Percentiles rank a stretch among this genome's conserved stretches.
Conservation (phyloP, 805 yeast species). For the Starmerella floricola region DNA sequence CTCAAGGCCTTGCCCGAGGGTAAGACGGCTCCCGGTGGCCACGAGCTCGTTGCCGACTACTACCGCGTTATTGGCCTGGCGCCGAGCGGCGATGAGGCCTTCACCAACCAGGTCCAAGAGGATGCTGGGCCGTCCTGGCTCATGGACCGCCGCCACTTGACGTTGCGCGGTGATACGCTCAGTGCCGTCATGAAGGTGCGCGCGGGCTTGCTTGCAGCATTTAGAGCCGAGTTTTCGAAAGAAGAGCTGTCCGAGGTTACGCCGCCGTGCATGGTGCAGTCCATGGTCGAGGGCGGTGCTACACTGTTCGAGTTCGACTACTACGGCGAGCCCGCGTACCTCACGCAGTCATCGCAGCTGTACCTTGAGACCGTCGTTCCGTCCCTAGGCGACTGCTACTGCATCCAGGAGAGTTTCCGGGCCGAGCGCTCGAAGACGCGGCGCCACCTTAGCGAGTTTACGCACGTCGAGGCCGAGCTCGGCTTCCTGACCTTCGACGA, state of each 20-base stretch:
- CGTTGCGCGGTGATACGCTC: slow-evolving; percentile 92
- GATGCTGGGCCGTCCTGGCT: slow-evolving; percentile 85
- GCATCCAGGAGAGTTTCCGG: slow-evolving; percentile 96
- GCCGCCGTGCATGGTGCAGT: slow-evolving; percentile 99
- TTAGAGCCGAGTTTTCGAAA: slow-evolving; percentile 67
- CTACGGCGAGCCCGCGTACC: slow-evolving; percentile 92
- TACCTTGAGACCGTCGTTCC: slow-evolving; percentile 95
- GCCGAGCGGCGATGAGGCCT: slow-evolving; percentile 90
- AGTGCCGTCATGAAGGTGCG: slow-evolving; percentile 91
- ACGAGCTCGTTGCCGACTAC: slow-evolving; percentile 82
- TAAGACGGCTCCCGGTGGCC: slow-evolving; percentile 94
- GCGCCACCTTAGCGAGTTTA: slow-evolving; percentile 93
- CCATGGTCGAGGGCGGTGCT: slow-evolving; percentile 99
- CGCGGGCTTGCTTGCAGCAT: slow-evolving; percentile 57
- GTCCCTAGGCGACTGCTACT: slow-evolving; percentile 90
- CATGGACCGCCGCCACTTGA: slow-evolving; percentile 87
- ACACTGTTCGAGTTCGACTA: slow-evolving; percentile 86
- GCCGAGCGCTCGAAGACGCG: slow-evolving; percentile 98
- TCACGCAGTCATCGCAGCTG: slow-evolving; percentile 94
- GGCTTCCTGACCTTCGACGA: slow-evolving; percentile 82
- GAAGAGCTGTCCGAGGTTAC: slow-evolving; percentile 80
- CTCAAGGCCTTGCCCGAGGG: slow-evolving; percentile 85
- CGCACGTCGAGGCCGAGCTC: slow-evolving; percentile 92
- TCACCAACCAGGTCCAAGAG: slow-evolving; percentile 89
- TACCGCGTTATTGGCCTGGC: slow-evolving; percentile 85